phyloP scores from a whole-genome alignment of 2,329 filamentous ascomycete species.

The Colletotrichum cuscutae region DNA sequence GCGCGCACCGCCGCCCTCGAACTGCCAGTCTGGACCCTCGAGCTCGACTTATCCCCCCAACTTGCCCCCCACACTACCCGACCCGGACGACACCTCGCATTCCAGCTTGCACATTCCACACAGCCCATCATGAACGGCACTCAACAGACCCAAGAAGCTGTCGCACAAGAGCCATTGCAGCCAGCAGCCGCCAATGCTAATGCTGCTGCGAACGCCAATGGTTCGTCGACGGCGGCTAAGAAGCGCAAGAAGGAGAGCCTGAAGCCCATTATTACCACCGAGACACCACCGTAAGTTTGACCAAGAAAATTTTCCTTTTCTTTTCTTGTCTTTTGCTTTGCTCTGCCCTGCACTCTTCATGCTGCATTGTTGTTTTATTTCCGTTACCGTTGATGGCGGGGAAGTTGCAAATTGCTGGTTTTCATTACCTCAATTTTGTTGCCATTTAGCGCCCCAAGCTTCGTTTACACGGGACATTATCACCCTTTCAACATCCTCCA shows the following conservation, averaged over 20 bases:
- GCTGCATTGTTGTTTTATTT: background rate
- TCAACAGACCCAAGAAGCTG: constrained; percentile 26
- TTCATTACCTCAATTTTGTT: constrained; percentile 5
- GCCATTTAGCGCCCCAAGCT: constrained; percentile 1
- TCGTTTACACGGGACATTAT: constrained; percentile 22
- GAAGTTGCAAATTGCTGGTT: constrained; percentile 3
- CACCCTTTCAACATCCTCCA: constrained; percentile 5
- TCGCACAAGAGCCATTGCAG: constrained; percentile 29
- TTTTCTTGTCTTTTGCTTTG: constrained; percentile 13
- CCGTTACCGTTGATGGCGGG: background rate
- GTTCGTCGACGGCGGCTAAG: constrained; percentile 54
- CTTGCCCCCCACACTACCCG: constrained; percentile 6
- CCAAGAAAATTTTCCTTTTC: constrained; percentile 18
- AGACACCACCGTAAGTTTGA: constrained; percentile 55
- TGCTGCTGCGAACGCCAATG: constrained; percentile 8
- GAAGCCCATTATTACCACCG: constrained; percentile 81
- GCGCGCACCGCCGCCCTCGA: constrained; percentile 5
- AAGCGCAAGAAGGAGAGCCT: constrained; percentile 80
- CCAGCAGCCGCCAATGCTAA: constrained; percentile 18
- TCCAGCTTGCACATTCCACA: constrained; percentile 8
- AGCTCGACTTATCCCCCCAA: constrained; percentile 4
- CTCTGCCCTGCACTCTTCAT: background rate
- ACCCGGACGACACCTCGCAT: constrained; percentile 1
- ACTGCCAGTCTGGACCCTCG: background rate
- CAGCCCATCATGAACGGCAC: constrained; percentile 32